phyloP scores from a whole-genome alignment of 495 filamentous ascomycete genomes.

The Aspergillus nanangensis region DNA sequence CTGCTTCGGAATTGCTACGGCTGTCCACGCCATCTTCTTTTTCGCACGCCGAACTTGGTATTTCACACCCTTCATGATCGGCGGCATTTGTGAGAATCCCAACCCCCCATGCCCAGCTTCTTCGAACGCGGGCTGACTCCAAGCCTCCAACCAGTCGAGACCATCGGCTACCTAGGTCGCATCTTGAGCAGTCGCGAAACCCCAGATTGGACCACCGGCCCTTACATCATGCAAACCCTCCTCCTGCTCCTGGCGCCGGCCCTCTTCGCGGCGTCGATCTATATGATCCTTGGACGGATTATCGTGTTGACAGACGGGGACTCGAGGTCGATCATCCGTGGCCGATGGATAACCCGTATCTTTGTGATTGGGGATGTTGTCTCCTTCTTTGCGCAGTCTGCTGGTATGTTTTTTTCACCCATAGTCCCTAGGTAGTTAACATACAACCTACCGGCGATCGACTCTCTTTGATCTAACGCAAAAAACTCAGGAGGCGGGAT shows the following conservation, averaged over 20 bases:
- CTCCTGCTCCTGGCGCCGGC: conserved; percentile 44
- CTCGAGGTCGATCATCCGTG: conserved; percentile 10
- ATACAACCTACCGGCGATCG: background rate
- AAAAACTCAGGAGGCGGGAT: background rate
- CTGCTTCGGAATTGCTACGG: conserved; percentile 44
- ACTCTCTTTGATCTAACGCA: background rate
- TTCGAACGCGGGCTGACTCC: background rate
- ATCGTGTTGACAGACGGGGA: conserved; percentile 38
- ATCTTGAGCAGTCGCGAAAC: background rate
- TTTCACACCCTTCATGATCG: conserved; percentile 56
- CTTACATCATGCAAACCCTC: conserved; percentile 23
- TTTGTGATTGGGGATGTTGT: conserved; percentile 27
- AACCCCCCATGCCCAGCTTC: background rate
- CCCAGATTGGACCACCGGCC: background rate
- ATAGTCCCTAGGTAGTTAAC: background rate
- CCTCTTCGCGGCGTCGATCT: conserved; percentile 48
- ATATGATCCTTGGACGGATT: conserved; percentile 49
- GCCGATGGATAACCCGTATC: conserved; percentile 19
- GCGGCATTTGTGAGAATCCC: conserved; percentile 47
- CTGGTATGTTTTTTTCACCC: conserved; percentile 10
- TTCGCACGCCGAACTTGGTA: conserved; percentile 52
- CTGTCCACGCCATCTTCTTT: conserved; percentile 46
- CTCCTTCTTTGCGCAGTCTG: conserved; percentile 19
- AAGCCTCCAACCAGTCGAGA: background rate
- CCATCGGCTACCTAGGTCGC: background rate